Evolutionary conservation across 306 rosid genomes (phyloP), one percentile per base, ranked within the genome.

Genomic region (Fagus crenata): DNA sequence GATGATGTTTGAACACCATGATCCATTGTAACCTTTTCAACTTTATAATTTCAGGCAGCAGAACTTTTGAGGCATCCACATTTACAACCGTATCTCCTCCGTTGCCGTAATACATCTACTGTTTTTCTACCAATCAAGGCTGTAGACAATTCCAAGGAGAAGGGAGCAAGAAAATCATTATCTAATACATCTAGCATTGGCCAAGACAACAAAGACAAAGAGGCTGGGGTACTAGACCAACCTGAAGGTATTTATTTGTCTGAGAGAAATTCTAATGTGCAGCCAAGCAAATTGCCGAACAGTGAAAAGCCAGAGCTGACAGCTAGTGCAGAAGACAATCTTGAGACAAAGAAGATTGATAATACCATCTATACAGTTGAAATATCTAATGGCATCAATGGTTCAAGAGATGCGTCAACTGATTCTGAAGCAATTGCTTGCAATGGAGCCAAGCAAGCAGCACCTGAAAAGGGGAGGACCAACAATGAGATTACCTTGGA

Each of bases 41-140:
- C 59, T 82, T 75, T 71, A 64, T 84, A 18, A 46, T 69, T 76
- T 59, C 83, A 93, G 98, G 98, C 98, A 46, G 96, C 97, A 42
- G 97, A 93, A 69, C 82, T 93, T 59, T 78, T 93, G 78, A 87
- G 96, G 84, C 93, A 91, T 81, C 85, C 97, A 9, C 96, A 91
- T 88, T 86, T 91, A 81, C 97, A 90, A 77, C 89, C 92, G 31
- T 92, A 77, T 79, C 85, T 92, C 72, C 92, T 95, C 40, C 96
- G 89, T 65, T 90, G 96, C 78, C 87, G 87, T 59, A 90, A 84
- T 83, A 86, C 96, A 28, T 84, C 97, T 8, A 79, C 92, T 60
- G 83, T 82, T 69, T 86, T 88, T 80, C 93, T 95, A 68, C 98
- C 98, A 3, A 84, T 95, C 68, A 77, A 82, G 61, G 94, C 93